Base-by-base conservation (phyloP, 129 eudicot species). In the Flaveria bidentis region DNA sequence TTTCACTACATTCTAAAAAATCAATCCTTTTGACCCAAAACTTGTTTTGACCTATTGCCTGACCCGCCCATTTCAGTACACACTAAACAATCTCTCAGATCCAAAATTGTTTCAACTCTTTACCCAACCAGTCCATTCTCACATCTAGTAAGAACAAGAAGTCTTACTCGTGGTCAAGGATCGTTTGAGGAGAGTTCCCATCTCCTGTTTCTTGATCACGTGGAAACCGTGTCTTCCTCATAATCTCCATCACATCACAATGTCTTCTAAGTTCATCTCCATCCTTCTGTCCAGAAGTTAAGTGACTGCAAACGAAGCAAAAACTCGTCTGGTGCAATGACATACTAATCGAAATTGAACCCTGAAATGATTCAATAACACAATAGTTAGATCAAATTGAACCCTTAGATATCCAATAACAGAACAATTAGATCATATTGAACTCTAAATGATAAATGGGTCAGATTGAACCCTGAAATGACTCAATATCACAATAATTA, bases 301-400 rank as follows among this genome's bases (percentile, higher is more conserved):
- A 87, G 79, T 93, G 98, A 82, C 89, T 93, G 82, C 98, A 93
- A 26, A 93, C 75, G 83, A 93, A 93, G 89, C 98, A 93, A 78
- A 93, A 93, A 84, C 98, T 93, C 36, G 98, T 93, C 77, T 90
- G 89, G 81, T 90, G 95, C 89, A 93, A 81, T 42, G 87, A 88
- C 92, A 93, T 88, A 84, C 96, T 93, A 74, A 93, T 88, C n/a
- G 96, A 87, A 67, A 90, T 87, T 4, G 96, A 90, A 74, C 96
- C 96, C 96, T 90, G 86, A 80, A 78, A 83, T 45, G 33, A 63
- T 25, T 16, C 39, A 45, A 65, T 22, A 36, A 23, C 67, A 73
- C 57, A 66, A 70, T 25, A 30, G 6, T 16, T 7, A 63, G 11
- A 6, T 63, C 45, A 61, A 61, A 11, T 61, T 52, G 1, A 3